A percentile compares a stretch with the other conserved stretches of the same genome.
phyloP scores from a whole-genome alignment of 345 rosid species.

The Arabis hirsuta region DNA sequence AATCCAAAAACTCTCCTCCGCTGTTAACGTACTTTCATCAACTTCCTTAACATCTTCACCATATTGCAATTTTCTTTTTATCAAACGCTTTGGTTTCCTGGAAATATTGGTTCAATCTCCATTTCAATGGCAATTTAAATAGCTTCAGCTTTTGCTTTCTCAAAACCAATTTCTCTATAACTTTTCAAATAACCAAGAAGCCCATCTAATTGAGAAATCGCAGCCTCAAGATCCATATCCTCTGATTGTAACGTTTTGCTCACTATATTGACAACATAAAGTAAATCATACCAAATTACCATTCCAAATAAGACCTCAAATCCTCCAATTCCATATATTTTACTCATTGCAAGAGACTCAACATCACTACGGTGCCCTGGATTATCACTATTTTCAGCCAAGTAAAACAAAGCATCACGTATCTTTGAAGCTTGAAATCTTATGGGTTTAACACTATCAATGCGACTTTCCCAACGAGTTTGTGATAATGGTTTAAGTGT shows the following conservation, averaged over 20 bases:
- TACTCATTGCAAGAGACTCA: constrained; percentile 8
- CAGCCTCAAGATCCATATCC: constrained; percentile 15
- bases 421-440: constrained; percentile 13
- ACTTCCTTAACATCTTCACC: background rate
- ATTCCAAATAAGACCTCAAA: constrained; percentile 4
- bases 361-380: background rate
- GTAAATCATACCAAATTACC: constrained; percentile 7
- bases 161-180: background rate
- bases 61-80: background rate
- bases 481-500: constrained; percentile 12
- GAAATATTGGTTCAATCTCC: background rate
- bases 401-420: background rate
- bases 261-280: background rate
- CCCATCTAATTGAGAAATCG: background rate
- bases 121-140: background rate
- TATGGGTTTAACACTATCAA: constrained; percentile 11
- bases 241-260: background rate
- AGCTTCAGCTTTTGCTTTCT: background rate
- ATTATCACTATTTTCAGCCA: constrained; percentile 2
- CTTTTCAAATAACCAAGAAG: background rate
- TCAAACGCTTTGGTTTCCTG: background rate
- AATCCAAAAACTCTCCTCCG: background rate
- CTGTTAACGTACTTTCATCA: background rate
- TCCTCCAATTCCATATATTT: constrained; percentile 4
- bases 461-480: constrained; percentile 1